These are phyloP conservation scores for Neurospora tetraspora DNA, from an alignment of 495 filamentous ascomycete species.

Conservation along the genomic window DNA sequence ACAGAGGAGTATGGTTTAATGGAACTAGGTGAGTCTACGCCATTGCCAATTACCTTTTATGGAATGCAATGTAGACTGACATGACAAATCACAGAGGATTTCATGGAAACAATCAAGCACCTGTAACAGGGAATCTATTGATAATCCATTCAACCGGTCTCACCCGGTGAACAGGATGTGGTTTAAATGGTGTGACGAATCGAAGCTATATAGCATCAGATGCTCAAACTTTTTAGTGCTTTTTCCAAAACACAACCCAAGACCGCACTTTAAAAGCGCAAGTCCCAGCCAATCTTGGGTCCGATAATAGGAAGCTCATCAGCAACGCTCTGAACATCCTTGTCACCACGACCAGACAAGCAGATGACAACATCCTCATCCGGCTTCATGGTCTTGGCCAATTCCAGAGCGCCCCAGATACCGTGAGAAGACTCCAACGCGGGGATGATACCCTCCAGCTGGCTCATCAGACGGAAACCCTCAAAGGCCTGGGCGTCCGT, in stretches of 20 bases:
- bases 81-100: no score
- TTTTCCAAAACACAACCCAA: not conserved
- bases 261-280: constrained; percentile 50
- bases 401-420: constrained; percentile 74
- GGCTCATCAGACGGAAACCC: constrained; percentile 74
- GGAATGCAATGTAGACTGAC: no score
- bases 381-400: constrained; percentile 86
- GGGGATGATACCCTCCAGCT: constrained; percentile 93
- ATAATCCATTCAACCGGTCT: not conserved
- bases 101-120: not conserved
- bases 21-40: no score
- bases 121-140: not conserved
- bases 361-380: constrained; percentile 92
- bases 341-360: constrained; percentile 85
- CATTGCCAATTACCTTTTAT: no score
- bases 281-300: constrained; percentile 90
- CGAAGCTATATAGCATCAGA: not conserved
- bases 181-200: not conserved
- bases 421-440: constrained; percentile 92
- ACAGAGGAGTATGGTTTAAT: no score
- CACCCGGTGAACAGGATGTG: not conserved
- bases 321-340: constrained; percentile 96
- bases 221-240: not conserved
- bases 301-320: constrained; percentile 85
- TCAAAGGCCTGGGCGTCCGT: constrained; percentile 85